Evolutionary conservation across 2,329 filamentous ascomycete genomes (phyloP), one percentile per base, ranked within the genome.

Genomic region (Chaetomiaceae sp.): DNA sequence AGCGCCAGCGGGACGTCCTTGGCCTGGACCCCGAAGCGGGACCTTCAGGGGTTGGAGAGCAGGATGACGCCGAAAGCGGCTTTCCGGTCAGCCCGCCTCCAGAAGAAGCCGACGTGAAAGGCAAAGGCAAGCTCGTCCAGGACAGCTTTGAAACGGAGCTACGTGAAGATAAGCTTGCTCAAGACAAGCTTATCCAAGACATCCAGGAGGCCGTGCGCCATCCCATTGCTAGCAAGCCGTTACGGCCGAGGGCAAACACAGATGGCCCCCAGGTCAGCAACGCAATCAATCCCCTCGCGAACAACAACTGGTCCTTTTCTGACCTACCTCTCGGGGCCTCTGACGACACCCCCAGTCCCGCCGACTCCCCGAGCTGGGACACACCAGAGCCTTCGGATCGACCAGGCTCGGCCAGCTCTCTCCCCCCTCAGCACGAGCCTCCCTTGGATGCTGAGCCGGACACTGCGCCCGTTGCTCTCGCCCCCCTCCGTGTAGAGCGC

Each of bases 261-360:
- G 81, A 83, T 58, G 80, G 80, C 0, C 77, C 77, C 4, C 70
- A 69, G 38, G 61, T 65, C 5, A 68, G 67, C 4, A 66, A 70
- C 8, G 65, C 65, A 2, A 67, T 75, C 47, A 76, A 81, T 44
- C 75, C 77, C 0, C 62, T 84, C 14, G 80, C 73, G 1, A 79
- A 79, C 61, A 82, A 82, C 55, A 83, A 69, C 57, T 85, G 81
- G 82, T 75, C 74, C 0, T 84, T 83, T 57, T 68, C 71, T 4
- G 67, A 66, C 20, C 55, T 78, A 7, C 65, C 68, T 1, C 20
- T 37, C 16, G 48, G 10, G 25, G 10, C 25, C 6, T 27, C 10
- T 27, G n/a, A n/a, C n/a, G n/a, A n/a, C n/a, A 27, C 6, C 54
- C 17, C 38, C 51, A 8, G 31, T 44, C 5, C 19, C 39, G 5